Percentiles rank a stretch among this genome's conserved stretches.
Evolutionary conservation across 306 rosid genomes (phyloP).

Genomic region (Gynostemma pentaphyllum): DNA sequence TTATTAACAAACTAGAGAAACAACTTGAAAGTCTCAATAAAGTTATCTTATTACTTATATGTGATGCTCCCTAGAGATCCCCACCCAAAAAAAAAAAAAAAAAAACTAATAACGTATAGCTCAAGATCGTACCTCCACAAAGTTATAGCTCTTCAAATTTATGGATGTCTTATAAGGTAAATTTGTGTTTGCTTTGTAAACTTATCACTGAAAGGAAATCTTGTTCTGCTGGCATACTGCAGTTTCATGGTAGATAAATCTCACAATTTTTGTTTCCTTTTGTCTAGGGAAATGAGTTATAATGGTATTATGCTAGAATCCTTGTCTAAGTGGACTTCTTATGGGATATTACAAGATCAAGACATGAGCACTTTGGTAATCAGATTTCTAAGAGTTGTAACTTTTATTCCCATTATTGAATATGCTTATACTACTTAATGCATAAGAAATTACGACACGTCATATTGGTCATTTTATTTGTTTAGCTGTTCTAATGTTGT

Average conservation of each 20-base stretch:
- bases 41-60: too few species aligned
- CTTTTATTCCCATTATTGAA: not conserved
- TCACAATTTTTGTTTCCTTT: conserved; percentile 8
- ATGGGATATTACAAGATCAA: conserved; percentile 65
- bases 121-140: not conserved
- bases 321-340: conserved; percentile 95
- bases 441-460: not conserved
- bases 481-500: too few species aligned
- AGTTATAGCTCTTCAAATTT: not conserved
- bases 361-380: conserved; percentile 55
- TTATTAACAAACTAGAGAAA: too few species aligned
- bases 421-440: not conserved
- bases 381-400: not conserved
- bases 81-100: too few species aligned
- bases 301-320: conserved; percentile 92
- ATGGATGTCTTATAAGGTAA: not conserved
- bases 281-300: conserved; percentile 81
- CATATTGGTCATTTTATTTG: not conserved
- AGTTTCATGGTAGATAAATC: not conserved
- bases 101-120: too few species aligned
- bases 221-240: not conserved
- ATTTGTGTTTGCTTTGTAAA: not conserved
- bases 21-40: too few species aligned
- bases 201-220: too few species aligned
- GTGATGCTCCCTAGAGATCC: too few species aligned